Percentiles rank a stretch among this genome's conserved stretches.
phyloP scores from a whole-genome alignment of 75 land plant genomes.

The Isoetes taiwanensis region DNA sequence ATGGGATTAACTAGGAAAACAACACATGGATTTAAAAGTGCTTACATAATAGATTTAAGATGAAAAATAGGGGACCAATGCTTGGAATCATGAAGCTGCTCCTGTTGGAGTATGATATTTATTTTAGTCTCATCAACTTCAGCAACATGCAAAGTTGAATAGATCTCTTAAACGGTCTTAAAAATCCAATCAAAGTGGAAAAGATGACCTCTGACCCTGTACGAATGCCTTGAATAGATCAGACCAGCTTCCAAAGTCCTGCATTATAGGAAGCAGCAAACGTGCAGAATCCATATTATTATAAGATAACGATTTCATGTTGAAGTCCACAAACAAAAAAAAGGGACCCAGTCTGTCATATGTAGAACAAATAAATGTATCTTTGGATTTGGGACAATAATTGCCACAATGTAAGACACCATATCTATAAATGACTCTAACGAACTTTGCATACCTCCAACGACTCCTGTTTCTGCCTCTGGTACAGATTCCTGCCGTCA shows the following conservation, averaged over 20 bases:
- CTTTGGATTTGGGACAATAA: conserved; percentile 66
- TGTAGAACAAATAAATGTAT: conserved; percentile 9
- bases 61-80: too few species aligned
- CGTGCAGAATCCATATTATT: not conserved
- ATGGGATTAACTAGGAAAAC: too few species aligned
- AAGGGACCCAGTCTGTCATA: not conserved
- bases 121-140: too few species aligned
- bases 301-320: not conserved
- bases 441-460: conserved; percentile 88
- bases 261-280: conserved; percentile 12
- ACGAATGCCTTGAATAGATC: conserved; percentile 37
- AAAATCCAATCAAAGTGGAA: too few species aligned
- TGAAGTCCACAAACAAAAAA: not conserved
- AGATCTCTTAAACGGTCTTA: too few species aligned
- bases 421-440: conserved; percentile 70
- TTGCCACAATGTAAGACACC: conserved; percentile 63
- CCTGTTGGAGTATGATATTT: too few species aligned
- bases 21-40: too few species aligned
- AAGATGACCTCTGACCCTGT: conserved; percentile 59
- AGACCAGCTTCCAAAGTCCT: conserved; percentile 73
- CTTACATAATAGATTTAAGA: too few species aligned
- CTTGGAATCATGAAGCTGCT: too few species aligned
- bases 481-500: conserved; percentile 76
- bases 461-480: conserved; percentile 74
- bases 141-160: too few species aligned